Percentiles rank a stretch among this genome's conserved stretches.
Conservation (phyloP, 192 early-diverging fungal genomes). For the Lunasporangiospora selenospora region DNA sequence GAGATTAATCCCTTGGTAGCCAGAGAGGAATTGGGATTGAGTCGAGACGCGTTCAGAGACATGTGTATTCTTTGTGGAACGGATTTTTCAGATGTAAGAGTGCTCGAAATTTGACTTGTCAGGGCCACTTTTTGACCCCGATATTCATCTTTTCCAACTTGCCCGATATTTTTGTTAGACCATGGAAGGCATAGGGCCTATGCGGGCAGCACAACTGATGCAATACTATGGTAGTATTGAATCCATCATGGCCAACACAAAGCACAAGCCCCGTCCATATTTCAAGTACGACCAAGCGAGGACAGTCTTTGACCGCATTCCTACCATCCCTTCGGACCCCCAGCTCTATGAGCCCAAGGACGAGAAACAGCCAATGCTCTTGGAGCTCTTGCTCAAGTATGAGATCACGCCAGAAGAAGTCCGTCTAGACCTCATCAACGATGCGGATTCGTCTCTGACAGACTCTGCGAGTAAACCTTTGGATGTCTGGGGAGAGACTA, state of each 20-base stretch:
- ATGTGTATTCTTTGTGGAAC: slow-evolving; percentile 82
- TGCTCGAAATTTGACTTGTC: no score
- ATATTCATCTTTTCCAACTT: background rate
- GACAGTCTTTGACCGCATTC: slow-evolving; percentile 30
- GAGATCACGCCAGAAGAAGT: slow-evolving; percentile 15
- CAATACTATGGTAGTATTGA: slow-evolving; percentile 69
- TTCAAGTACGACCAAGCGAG: slow-evolving; percentile 36
- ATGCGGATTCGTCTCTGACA: no score
- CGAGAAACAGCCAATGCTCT: slow-evolving; percentile 3
- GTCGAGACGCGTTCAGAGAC: slow-evolving; percentile 63
- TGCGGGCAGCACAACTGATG: slow-evolving; percentile 65
- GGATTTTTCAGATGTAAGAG: slow-evolving; percentile 67
- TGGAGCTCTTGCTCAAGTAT: slow-evolving; percentile 17
- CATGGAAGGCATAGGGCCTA: slow-evolving; percentile 68
- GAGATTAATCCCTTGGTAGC: slow-evolving; percentile 59
- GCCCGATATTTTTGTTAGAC: slow-evolving; percentile 27
- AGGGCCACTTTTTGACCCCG: no score
- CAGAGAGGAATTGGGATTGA: slow-evolving; percentile 55
- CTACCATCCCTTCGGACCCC: background rate
- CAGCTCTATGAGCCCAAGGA: slow-evolving; percentile 2
- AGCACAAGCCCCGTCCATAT: slow-evolving; percentile 15
- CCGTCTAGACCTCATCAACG: slow-evolving; percentile 4
- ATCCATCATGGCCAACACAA: slow-evolving; percentile 46
- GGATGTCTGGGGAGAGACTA: no score
- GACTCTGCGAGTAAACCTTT: no score